phyloP scores from a whole-genome alignment of 2,329 filamentous ascomycete species.

The Diaporthe amygdali region DNA sequence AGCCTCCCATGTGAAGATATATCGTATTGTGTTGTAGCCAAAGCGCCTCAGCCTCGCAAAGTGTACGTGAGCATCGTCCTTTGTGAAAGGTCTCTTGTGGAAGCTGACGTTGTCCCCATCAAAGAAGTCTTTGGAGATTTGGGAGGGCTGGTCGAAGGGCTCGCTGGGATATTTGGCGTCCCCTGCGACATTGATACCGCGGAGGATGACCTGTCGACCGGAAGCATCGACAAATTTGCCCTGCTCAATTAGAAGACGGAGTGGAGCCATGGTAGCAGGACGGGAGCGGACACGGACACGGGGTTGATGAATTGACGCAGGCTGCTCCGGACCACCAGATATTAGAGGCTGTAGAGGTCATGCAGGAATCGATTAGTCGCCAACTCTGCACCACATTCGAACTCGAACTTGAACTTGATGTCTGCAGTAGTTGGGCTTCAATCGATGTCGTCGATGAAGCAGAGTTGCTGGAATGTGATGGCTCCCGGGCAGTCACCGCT shows the following conservation, averaged over 20 bases:
- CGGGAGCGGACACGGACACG: not conserved
- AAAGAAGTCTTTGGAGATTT: constrained; percentile 81
- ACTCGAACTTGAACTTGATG: not conserved
- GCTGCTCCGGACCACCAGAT: not conserved
- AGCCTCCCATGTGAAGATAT: constrained; percentile 99
- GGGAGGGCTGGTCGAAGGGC: constrained; percentile 79
- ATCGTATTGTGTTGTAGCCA: constrained; percentile 96
- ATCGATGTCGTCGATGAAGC: not conserved
- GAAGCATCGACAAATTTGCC: constrained; percentile 81
- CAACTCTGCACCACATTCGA: not conserved
- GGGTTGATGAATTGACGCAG: not conserved
- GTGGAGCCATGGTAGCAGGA: constrained; percentile 64
- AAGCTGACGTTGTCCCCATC: constrained; percentile 93
- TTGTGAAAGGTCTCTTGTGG: constrained; percentile 81
- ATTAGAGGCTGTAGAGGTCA: not conserved
- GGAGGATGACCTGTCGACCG: constrained; percentile 84
- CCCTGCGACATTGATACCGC: constrained; percentile 92
- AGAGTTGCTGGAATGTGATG: not conserved
- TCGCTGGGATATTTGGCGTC: constrained; percentile 86
- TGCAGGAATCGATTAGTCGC: not conserved
- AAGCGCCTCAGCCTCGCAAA: constrained; percentile 85
- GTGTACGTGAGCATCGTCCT: constrained; percentile 83
- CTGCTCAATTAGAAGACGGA: constrained; percentile 84
- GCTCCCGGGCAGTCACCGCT: not conserved
- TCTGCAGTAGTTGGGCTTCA: not conserved